phyloP scores from a whole-genome alignment of 2,329 filamentous ascomycete genomes.

The Graphilbum fragrans region DNA sequence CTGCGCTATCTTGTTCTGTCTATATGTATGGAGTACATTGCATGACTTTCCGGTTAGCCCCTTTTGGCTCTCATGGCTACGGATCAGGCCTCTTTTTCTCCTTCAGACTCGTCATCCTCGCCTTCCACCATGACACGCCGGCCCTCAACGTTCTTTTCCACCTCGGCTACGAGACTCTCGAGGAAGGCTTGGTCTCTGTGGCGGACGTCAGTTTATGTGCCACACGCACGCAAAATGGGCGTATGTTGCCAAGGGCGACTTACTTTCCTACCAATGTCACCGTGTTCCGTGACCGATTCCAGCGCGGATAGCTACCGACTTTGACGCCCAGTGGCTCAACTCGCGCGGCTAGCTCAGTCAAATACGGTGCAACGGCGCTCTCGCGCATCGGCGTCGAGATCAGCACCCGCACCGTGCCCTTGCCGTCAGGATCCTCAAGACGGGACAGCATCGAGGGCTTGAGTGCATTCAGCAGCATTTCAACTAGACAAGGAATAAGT shows the following conservation, averaged over 20 bases:
- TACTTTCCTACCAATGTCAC: conserved; percentile 70
- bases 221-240: background rate
- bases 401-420: conserved; percentile 65
- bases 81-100: background rate
- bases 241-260: conserved; percentile 8
- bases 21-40: too few species aligned
- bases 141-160: conserved; percentile 65
- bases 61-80: too few species aligned
- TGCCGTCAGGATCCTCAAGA: conserved; percentile 66
- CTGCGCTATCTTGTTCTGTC: too few species aligned
- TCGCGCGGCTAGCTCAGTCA: conserved; percentile 65
- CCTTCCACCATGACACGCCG: conserved; percentile 58
- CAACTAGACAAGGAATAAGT: conserved; percentile 39
- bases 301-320: conserved; percentile 88
- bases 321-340: conserved; percentile 72
- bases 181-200: conserved; percentile 59
- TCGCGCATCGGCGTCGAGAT: conserved; percentile 83
- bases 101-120: conserved; percentile 43
- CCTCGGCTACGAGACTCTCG: conserved; percentile 66
- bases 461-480: conserved; percentile 63
- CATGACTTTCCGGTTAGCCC: too few species aligned
- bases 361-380: conserved; percentile 70
- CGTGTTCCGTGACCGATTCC: conserved; percentile 78
- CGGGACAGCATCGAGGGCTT: conserved; percentile 60
- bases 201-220: background rate